Base-by-base conservation (phyloP, 2,329 filamentous ascomycete species). In the Lasiodiplodia sp. region DNA sequence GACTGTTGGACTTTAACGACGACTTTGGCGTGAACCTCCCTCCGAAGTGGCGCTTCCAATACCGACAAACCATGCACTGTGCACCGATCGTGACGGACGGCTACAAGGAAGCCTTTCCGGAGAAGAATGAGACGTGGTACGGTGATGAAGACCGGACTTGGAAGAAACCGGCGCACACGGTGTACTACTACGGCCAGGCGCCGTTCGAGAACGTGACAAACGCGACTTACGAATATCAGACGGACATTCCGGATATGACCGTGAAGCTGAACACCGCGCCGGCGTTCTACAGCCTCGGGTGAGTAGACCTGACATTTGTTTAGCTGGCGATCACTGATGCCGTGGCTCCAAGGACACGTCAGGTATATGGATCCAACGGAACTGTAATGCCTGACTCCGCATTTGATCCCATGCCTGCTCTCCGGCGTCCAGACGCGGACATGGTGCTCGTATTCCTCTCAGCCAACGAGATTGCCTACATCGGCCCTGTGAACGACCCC, bases 401-500 rank as follows among this genome's bases (percentile, higher is more conserved):
- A 7, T 57, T 38, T 4, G 10, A 12, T 8, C 31, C 38, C 2
- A 62, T 62, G 2, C 21, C 23, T 7, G 6, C 58, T 10, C 7
- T 71, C 2, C 28, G 16, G 8, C 38, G 57, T 10, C 6, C 16
- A 8, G 68, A 72, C 40, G 53, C 64, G 3, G 70, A 72, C 21
- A 23, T 69, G 11, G 14, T 38, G 12, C 16, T 69, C 5, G 16
- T 70, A 11, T 71, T 68, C 38, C 57, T 72, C 12, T 68, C 67
- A n/a, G 69, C 69, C 12, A 66, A 68, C 14, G 52, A 55, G 5
- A 65, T 72, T 5, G 40, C 11, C 12, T 71, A 68, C 53, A 23
- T 34, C 3, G 31, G 7, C 4, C 66, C 56, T 10, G 67, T 71
- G 16, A 34, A 66, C 38, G 72, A 73, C 47, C 69, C 71, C 3